Conservation (phyloP, 257 asterid species). For the Penstemon davidsonii region DNA sequence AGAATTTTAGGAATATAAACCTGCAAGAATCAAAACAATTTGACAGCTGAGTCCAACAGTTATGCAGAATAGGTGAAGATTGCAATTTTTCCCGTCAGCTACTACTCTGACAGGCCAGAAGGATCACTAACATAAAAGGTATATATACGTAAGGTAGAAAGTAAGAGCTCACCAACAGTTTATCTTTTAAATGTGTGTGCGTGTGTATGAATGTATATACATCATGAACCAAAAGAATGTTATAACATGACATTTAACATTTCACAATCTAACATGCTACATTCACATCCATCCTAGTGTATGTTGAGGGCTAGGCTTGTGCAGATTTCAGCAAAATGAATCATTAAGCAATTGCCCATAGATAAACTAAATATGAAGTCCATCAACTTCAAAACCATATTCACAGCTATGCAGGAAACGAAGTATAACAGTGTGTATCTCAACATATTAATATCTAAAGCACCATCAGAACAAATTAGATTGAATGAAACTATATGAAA, state of each 20-base stretch:
- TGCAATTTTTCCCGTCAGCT: constrained; percentile 22
- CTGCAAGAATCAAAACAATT: constrained; percentile 53
- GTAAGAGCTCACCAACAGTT: constrained; percentile 1
- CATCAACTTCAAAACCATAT: constrained; percentile 10
- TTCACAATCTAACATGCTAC: neutral
- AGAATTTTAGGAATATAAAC: constrained; percentile 81
- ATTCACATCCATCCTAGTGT: constrained; percentile 10
- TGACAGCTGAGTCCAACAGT: constrained; percentile 21
- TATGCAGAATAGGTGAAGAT: constrained; percentile 7
- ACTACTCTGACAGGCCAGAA: constrained; percentile 20
- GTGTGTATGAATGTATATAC: neutral
- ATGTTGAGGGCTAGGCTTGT: neutral
- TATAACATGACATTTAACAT: neutral
- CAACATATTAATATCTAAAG: constrained; percentile 8
- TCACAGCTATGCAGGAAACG: constrained; percentile 10
- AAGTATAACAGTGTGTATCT: constrained; percentile 15
- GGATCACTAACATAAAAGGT: neutral
- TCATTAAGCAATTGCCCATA: neutral
- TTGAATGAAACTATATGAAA: constrained; percentile 7
- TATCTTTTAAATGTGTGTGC: no score
- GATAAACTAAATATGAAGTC: neutral
- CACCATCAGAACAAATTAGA: constrained; percentile 7
- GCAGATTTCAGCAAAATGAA: constrained; percentile 6
- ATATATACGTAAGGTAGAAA: neutral
- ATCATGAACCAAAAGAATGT: constrained; percentile 12